A percentile compares a stretch with the other conserved stretches of the same genome.
These are phyloP conservation scores for Linnemannia schmuckeri DNA, from an alignment of 192 early-diverging fungal genomes.

Conservation along the genomic window DNA sequence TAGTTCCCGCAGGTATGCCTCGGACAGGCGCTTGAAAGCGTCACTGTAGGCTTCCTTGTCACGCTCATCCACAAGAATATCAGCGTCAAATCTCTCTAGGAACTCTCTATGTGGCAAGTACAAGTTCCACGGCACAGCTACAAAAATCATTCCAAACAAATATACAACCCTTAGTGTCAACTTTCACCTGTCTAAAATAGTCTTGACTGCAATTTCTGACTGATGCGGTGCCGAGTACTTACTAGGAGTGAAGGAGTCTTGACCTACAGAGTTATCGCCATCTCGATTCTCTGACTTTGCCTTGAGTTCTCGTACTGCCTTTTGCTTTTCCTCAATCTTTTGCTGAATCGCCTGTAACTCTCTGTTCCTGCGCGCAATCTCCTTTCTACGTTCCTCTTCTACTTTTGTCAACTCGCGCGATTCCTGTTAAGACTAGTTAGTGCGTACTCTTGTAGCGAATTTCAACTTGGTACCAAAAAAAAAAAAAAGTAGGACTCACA, in stretches of 20 bases:
- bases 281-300: not conserved
- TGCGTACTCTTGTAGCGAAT: not conserved
- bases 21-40: conserved; percentile 15
- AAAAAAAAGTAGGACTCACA: not conserved
- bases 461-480: not conserved
- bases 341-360: conserved; percentile 23
- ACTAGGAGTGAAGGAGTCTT: conserved; percentile 32
- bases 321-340: conserved; percentile 37
- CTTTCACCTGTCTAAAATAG: not conserved
- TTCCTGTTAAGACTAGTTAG: conserved; percentile 23
- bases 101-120: conserved; percentile 26
- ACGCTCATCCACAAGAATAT: conserved; percentile 7
- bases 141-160: not conserved
- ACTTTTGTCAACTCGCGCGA: conserved; percentile 26
- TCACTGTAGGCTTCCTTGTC: conserved; percentile 32
- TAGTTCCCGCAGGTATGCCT: conserved; percentile 27
- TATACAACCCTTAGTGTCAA: not conserved
- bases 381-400: conserved; percentile 25
- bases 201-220: not conserved
- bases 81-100: conserved; percentile 11
- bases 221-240: not conserved
- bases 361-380: conserved; percentile 18
- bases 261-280: not conserved
- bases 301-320: conserved; percentile 13
- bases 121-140: conserved; percentile 34